Evolutionary conservation across 164 flowering plant species (phyloP), one percentile per base, ranked within the genome.

Genomic region (Hamamelis virginiana): DNA sequence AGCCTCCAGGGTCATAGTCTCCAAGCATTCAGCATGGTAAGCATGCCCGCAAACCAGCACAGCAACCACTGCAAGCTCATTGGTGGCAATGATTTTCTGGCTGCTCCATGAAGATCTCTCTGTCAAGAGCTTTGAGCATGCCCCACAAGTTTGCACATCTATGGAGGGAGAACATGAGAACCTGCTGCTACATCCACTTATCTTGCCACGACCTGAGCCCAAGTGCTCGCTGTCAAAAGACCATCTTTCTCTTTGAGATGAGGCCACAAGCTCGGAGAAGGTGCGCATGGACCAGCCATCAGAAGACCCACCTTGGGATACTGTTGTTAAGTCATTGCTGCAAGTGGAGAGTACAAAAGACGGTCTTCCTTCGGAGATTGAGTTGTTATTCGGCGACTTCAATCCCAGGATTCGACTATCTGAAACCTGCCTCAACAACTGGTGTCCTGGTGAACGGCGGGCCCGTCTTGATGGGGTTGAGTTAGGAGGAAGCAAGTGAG

Each of bases 21-120:
- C 98, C 78, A 94, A 74, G 77, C 98, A 94, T 16, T 90, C 97
- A 3, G 97, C 91, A 66, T 94, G 98, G 76, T 80, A 94, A 9
- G 80, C 90, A 75, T 94, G 98, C n/a, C 96, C 98, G 67, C 98
- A 94, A 5, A 84, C 81, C 75, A 94, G 76, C 61, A 94, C 93
- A 64, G 93, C 83, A 76, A 80, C 86, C 51, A 89, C 88, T 15
- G 91, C 72, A 26, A 87, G 77, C 50, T 90, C 96, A 64, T 72
- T 80, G 58, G 62, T 50, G 16, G 79, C 66, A 41, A 81, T 46
- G 9, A 80, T 68, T 60, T 80, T 80, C 57, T 77, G 78, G 73
- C 74, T 79, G 69, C 77, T 76, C 77, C 79, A 86, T 11, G 80
- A 81, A 69, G 92, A 85, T 74, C 78, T 87, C 77, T 87, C 96